These are phyloP conservation scores for Jasminum sambac DNA, from an alignment of 257 asterid species.

Conservation along the genomic window DNA sequence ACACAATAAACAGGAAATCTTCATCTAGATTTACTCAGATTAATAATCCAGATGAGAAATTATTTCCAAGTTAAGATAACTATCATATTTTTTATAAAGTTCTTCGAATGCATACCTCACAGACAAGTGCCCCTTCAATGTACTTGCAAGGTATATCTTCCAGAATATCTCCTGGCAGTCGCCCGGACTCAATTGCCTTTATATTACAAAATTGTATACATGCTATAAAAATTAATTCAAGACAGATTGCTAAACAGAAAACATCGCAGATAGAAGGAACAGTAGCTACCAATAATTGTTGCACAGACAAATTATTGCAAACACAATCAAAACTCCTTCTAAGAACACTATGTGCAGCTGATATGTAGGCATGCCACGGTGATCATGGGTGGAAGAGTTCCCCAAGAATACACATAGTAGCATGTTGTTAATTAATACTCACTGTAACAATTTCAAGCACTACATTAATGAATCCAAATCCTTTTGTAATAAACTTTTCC, in stretches of 20 bases:
- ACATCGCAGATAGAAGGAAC: not conserved
- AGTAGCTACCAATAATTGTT: conserved; percentile 3
- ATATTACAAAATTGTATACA: conserved; percentile 22
- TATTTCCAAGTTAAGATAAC: conserved; percentile 18
- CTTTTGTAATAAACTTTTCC: not conserved
- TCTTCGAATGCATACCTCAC: conserved; percentile 63
- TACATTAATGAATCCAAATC: not conserved
- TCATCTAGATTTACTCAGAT: conserved; percentile 3
- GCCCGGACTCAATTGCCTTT: conserved; percentile 96
- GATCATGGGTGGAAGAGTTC: not conserved
- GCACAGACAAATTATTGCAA: not conserved
- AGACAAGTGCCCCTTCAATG: conserved; percentile 68
- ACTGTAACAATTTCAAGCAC: not conserved
- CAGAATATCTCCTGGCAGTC: conserved; percentile 83
- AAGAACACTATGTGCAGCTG: not conserved
- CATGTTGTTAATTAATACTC: not conserved
- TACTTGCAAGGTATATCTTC: conserved; percentile 91
- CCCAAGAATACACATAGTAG: not conserved
- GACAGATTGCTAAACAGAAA: not conserved
- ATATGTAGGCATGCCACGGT: not conserved
- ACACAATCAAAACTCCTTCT: not conserved
- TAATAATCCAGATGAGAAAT: conserved; percentile 2
- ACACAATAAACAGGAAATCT: conserved; percentile 1
- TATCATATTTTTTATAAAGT: not conserved
- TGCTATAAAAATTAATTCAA: conserved; percentile 16